Evolutionary conservation across 495 filamentous ascomycete genomes (phyloP).

Genomic region (Penicillium lagena): DNA sequence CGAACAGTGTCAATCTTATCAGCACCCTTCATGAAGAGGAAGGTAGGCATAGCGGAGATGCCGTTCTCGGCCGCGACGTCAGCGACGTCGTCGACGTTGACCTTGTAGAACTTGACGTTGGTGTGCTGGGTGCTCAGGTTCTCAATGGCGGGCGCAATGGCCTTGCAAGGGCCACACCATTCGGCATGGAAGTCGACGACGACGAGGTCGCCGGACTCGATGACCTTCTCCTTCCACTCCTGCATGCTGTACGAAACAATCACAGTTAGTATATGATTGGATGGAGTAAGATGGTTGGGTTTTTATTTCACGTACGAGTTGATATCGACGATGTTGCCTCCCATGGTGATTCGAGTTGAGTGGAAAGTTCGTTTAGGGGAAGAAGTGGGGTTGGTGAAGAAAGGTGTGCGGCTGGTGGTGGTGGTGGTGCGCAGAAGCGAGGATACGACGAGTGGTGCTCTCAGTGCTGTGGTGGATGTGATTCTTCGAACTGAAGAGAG

Average conservation of each 20-base stretch:
- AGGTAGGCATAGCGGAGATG: slow-evolving; percentile 94
- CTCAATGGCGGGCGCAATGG: slow-evolving; percentile 68
- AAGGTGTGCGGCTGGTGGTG: too few relatives aligned
- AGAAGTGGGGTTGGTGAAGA: too few relatives aligned
- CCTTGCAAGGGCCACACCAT: slow-evolving; percentile 96
- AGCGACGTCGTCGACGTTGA: slow-evolving; percentile 82
- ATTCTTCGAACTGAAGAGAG: slow-evolving; percentile 1
- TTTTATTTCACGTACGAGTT: slow-evolving; percentile 19
- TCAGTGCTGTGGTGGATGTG: too few relatives aligned
- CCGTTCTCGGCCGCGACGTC: slow-evolving; percentile 72
- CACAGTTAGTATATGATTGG: not conserved
- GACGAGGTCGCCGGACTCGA: slow-evolving; percentile 46
- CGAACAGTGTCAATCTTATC: slow-evolving; percentile 63
- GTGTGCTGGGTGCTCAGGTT: slow-evolving; percentile 52
- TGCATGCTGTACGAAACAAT: slow-evolving; percentile 42
- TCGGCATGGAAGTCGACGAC: slow-evolving; percentile 82
- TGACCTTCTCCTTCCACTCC: slow-evolving; percentile 44
- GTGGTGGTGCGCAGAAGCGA: not conserved
- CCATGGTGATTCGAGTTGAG: slow-evolving; percentile 30
- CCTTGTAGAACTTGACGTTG: slow-evolving; percentile 72
- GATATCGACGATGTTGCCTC: slow-evolving; percentile 24
- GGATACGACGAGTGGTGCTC: slow-evolving; percentile 1
- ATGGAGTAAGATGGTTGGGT: not conserved
- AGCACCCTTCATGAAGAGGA: slow-evolving; percentile 77
- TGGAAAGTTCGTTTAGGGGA: slow-evolving; percentile 20